Percentiles rank a stretch among this genome's conserved stretches.
Conservation (phyloP, 1,284 basidiomycete genomes). For the Bjerkandera adusta region DNA sequence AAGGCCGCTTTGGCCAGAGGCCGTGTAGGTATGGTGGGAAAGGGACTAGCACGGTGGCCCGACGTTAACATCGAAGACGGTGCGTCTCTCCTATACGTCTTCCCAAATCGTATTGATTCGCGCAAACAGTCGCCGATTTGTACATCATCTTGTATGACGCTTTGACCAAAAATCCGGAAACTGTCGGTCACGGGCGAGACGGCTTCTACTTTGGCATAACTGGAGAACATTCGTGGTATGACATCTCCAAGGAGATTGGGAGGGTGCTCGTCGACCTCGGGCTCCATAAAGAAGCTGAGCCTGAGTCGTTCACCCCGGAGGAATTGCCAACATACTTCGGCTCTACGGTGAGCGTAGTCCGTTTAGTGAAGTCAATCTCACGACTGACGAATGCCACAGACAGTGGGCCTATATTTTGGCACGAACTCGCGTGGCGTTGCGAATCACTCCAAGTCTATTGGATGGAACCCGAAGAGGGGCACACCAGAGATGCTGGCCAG, state of each 20-base stretch:
- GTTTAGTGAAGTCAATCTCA: neutral
- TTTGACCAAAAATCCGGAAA: constrained; percentile 11
- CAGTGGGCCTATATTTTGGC: constrained; percentile 25
- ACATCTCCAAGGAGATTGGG: constrained; percentile 37
- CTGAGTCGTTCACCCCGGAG: constrained; percentile 29
- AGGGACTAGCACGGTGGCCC: constrained; percentile 27
- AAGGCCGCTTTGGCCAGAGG: constrained; percentile 27
- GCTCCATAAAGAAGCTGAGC: constrained; percentile 22
- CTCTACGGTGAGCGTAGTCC: constrained; percentile 10
- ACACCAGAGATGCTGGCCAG: constrained; percentile 28
- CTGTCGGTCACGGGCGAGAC: constrained; percentile 36
- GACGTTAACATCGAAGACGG: constrained; percentile 44
- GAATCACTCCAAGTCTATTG: constrained; percentile 35
- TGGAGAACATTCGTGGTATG: constrained; percentile 38
- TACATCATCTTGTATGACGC: constrained; percentile 23
- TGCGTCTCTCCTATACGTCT: constrained; percentile 23
- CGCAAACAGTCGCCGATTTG: constrained; percentile 19
- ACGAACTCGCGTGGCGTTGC: constrained; percentile 38
- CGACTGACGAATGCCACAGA: neutral
- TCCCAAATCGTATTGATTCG: neutral
- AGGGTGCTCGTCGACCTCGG: constrained; percentile 30
- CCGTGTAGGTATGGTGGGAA: constrained; percentile 31
- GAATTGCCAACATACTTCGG: constrained; percentile 27
- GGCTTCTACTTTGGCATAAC: constrained; percentile 49
- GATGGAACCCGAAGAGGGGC: constrained; percentile 31